Base-by-base conservation (phyloP, 345 rosid species). In the Eucalyptus regnans region DNA sequence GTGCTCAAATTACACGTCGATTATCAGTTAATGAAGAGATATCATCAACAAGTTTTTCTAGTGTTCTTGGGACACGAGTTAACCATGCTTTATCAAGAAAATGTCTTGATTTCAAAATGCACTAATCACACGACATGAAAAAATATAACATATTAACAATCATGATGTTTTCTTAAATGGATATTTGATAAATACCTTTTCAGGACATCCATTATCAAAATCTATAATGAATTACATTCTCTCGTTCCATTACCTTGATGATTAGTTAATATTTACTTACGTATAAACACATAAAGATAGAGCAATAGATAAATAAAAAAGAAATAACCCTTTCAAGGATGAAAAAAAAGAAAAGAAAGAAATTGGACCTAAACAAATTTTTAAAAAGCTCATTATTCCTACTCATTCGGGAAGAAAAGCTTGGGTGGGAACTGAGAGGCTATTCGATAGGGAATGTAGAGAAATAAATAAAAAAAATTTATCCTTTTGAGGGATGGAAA, bases 281-380 rank as follows among this genome's bases (percentile, higher is more conserved):
- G 1, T 7, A 20, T 76, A 41, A 76, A 20, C 83, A 41, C 10
- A 0, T 52, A 49, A 49, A 49, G 50, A 76, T 37, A 41, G 48
- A 76, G 5, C 9, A 76, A 76, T 41, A 10, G 20, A 11, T 22
- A 20, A n/a, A 0, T 6, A 29, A 29, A 64, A 18, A 2, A 37
- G 6, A 68, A 41, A 8, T 68, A 4, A 68, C 12, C 25, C 44
- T 17, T 68, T 33, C 0, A 33, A 0, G 44, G 13, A 17, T 68
- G 23, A 2, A 16, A 31, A 31, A 9, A 64, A 31, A 9, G 15
- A 33, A 33, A 11, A 66, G 1, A 56, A 23, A 56, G 29, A 52
- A 18, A 52, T 7, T 52, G 4, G 23, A 52, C 9, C 2, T 3
- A 0, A 52, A 3, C 9, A 52, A 17, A 17, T 7, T 0, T 2